Evolutionary conservation across 495 filamentous ascomycete genomes (phyloP).

Genomic region (Cryomyces minteri): DNA sequence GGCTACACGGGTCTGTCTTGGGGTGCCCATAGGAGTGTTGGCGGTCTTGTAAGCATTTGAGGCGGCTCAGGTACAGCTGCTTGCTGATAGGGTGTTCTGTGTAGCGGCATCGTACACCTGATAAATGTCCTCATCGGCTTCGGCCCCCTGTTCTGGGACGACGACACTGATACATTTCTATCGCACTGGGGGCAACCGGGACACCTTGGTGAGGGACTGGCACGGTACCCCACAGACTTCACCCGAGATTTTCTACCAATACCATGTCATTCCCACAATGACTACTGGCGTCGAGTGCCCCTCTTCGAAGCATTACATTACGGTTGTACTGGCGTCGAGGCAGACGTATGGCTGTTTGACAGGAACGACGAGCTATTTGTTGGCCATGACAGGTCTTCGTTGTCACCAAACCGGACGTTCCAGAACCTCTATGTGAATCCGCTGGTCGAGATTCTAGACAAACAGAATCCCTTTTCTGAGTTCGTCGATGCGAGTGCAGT

Average conservation of each 20-base stretch:
- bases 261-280: conserved; percentile 69
- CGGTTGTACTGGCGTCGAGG: conserved; percentile 58
- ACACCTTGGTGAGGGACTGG: conserved; percentile 27
- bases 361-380: conserved; percentile 32
- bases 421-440: conserved; percentile 19
- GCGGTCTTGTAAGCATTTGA: background rate
- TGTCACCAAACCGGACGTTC: conserved; percentile 17
- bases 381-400: conserved; percentile 15
- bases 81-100: background rate
- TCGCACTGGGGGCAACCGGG: conserved; percentile 32
- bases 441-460: conserved; percentile 13
- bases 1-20: background rate
- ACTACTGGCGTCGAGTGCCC: conserved; percentile 72
- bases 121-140: conserved; percentile 32
- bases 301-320: conserved; percentile 47
- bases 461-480: conserved; percentile 10
- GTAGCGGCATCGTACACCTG: conserved; percentile 18
- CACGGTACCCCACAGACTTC: conserved; percentile 59
- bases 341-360: conserved; percentile 73
- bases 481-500: conserved; percentile 1
- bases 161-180: conserved; percentile 35
- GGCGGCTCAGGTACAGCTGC: too few species aligned
- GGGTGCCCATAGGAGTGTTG: background rate
- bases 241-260: conserved; percentile 51
- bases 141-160: conserved; percentile 33